A percentile compares a stretch with the other conserved stretches of the same genome.
phyloP scores from a whole-genome alignment of 2,329 filamentous ascomycete genomes.

The Blumeria graminis region DNA sequence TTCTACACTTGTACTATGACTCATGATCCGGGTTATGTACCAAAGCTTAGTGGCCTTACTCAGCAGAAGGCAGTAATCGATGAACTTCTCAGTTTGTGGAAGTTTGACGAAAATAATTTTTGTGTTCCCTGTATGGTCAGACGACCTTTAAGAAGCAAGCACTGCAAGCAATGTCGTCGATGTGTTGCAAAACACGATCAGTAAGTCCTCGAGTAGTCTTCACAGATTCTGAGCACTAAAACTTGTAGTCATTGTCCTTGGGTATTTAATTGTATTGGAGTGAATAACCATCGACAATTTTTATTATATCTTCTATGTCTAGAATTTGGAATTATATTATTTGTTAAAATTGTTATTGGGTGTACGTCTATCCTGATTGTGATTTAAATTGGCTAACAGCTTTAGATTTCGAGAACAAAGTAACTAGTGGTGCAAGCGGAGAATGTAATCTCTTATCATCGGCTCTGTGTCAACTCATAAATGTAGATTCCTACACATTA shows the following conservation, averaged over 20 bases:
- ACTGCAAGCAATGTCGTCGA: constrained; percentile 73
- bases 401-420: constrained; percentile 38
- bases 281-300: constrained; percentile 93
- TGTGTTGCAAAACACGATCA: constrained; percentile 95
- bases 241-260: constrained; percentile 66
- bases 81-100: constrained; percentile 61
- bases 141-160: constrained; percentile 80
- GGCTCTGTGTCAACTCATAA: constrained; percentile 48
- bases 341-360: constrained; percentile 46
- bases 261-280: constrained; percentile 88
- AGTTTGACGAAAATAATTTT: constrained; percentile 85
- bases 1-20: constrained; percentile 77
- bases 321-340: constrained; percentile 46
- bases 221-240: not conserved
- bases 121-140: constrained; percentile 89
- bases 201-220: constrained; percentile 25
- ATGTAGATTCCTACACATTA: constrained; percentile 64
- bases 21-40: constrained; percentile 77
- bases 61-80: constrained; percentile 79
- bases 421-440: constrained; percentile 21
- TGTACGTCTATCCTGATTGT: constrained; percentile 27
- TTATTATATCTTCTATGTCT: constrained; percentile 68
- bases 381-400: constrained; percentile 8
- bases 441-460: constrained; percentile 56
- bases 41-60: constrained; percentile 68